Evolutionary conservation across 1,284 basidiomycete species (phyloP).

Genomic region (Malassezia obtusa): DNA sequence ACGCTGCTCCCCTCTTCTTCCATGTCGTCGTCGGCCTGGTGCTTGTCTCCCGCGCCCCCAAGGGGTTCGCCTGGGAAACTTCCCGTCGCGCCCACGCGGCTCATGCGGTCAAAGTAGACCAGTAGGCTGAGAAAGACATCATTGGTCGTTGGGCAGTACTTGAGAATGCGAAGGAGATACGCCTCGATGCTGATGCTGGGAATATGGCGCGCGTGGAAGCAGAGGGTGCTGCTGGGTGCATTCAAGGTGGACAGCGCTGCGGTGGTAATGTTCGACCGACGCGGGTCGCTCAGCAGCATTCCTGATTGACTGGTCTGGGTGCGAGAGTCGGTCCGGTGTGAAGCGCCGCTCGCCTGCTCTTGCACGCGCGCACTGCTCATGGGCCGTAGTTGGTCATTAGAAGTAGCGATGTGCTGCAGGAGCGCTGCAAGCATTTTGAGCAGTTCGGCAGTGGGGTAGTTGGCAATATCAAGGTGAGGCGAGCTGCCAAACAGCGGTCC

Average conservation of each 20-base stretch:
- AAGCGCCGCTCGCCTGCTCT: conserved; percentile 7
- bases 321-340: neutral
- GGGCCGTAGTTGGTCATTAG: conserved; percentile 61
- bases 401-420: conserved; percentile 78
- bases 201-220: conserved; percentile 90
- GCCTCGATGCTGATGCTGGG: conserved; percentile 89
- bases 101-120: conserved; percentile 87
- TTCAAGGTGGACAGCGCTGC: conserved; percentile 69
- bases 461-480: conserved; percentile 54
- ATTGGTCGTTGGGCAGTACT: conserved; percentile 96
- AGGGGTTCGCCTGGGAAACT: conserved; percentile 13
- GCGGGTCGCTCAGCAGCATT: conserved; percentile 21
- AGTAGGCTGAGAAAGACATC: conserved; percentile 88
- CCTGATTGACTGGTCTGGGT: neutral
- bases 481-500: neutral
- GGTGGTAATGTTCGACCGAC: conserved; percentile 53
- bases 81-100: conserved; percentile 33
- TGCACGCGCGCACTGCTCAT: conserved; percentile 14
- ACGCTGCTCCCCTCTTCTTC: conserved; percentile 1
- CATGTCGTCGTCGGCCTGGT: no score
- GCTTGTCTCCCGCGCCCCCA: neutral
- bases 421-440: conserved; percentile 78
- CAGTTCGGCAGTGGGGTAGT: conserved; percentile 58
- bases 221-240: conserved; percentile 70
- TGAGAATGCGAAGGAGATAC: conserved; percentile 87